Evolutionary conservation across 1,284 basidiomycete species (phyloP).

Genomic region (Xanthoconium separans): DNA sequence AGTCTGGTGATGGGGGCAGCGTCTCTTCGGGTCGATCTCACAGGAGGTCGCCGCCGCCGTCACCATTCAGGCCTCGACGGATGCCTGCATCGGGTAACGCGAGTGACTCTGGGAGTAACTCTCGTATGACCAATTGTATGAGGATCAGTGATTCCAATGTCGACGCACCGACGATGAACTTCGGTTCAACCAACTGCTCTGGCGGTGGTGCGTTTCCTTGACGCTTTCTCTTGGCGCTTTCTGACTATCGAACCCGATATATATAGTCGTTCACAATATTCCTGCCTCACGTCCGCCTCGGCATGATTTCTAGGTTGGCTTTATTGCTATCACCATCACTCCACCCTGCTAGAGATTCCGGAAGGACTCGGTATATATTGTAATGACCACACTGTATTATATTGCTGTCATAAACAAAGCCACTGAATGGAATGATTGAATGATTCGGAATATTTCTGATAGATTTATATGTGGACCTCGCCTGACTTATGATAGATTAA

Average conservation of each 20-base stretch:
- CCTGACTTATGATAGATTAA: too few species aligned
- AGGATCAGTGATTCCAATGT: not conserved
- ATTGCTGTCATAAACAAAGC: too few species aligned
- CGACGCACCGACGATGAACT: constrained; percentile 15
- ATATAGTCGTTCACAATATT: constrained; percentile 9
- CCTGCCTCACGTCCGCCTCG: not conserved
- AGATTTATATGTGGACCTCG: too few species aligned
- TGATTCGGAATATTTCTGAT: too few species aligned
- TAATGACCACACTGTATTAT: not conserved
- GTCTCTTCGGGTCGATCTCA: not conserved
- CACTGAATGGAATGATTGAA: too few species aligned
- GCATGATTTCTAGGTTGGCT: not conserved
- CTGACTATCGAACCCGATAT: not conserved
- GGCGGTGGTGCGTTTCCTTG: constrained; percentile 15
- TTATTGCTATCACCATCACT: too few species aligned
- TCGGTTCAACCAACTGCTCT: not conserved
- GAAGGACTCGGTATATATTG: not conserved
- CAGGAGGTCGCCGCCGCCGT: constrained; percentile 8
- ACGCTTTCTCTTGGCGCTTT: too few species aligned
- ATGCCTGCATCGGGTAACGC: not conserved
- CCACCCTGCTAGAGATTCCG: too few species aligned
- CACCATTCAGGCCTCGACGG: not conserved
- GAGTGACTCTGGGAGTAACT: not conserved
- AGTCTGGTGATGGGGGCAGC: not conserved
- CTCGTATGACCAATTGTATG: constrained; percentile 6